Evolutionary conservation across 352 stramenopile genomes (phyloP).

Genomic region (Phytophthora fragariaefolia): DNA sequence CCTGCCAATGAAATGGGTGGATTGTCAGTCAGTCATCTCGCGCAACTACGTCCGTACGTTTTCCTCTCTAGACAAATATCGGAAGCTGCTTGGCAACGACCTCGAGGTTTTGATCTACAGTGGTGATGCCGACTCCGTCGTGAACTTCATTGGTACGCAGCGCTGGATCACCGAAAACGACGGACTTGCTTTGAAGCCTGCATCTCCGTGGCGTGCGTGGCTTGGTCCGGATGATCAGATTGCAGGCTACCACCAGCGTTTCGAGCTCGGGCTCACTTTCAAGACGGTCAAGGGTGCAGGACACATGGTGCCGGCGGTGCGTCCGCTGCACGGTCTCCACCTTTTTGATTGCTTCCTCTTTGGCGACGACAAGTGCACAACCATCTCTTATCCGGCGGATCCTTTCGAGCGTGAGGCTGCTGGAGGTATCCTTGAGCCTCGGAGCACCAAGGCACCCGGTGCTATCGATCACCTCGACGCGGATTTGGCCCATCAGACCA

Average conservation of each 20-base stretch:
- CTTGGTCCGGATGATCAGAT: constrained; percentile 73
- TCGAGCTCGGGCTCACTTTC: constrained; percentile 76
- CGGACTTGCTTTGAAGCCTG: constrained; percentile 51
- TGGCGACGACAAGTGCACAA: constrained; percentile 52
- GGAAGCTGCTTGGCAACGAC: constrained; percentile 50
- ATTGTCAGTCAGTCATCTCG: constrained; percentile 65
- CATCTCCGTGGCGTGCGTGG: constrained; percentile 59
- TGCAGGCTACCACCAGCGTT: constrained; percentile 85
- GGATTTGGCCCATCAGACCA: constrained; percentile 20
- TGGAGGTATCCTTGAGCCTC: constrained; percentile 16
- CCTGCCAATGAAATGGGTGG: constrained; percentile 51
- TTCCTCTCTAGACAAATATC: constrained; percentile 72
- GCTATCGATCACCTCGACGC: constrained; percentile 18
- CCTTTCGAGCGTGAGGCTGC: constrained; percentile 55
- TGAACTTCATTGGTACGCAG: constrained; percentile 88
- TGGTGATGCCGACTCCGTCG: constrained; percentile 71
- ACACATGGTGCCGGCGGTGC: constrained; percentile 85
- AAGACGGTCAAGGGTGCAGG: constrained; percentile 92
- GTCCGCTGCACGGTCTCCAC: constrained; percentile 65
- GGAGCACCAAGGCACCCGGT: constrained; percentile 8
- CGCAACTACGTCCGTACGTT: constrained; percentile 47
- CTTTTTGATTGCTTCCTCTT: constrained; percentile 83
- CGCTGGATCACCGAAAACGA: constrained; percentile 64
- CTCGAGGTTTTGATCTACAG: constrained; percentile 73
- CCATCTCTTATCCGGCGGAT: constrained; percentile 61